Conservation (phyloP, 306 rosid species). For the Echinosophora koreensis region DNA sequence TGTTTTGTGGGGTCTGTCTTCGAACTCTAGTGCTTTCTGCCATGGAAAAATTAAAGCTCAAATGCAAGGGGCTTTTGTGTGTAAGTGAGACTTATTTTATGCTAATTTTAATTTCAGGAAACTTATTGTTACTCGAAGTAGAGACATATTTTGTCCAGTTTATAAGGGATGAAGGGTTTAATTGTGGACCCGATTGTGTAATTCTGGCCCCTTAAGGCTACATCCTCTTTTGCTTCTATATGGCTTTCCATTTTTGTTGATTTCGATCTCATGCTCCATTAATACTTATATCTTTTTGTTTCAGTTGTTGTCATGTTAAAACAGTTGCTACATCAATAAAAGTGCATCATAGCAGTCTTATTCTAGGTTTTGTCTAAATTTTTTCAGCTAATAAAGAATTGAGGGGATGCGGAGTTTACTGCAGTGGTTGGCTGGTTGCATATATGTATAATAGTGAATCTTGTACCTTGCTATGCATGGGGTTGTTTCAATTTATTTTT, state of each 20-base stretch:
- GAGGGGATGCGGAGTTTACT: neutral
- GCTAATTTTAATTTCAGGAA: slow-evolving; percentile 4
- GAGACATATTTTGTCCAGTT: neutral
- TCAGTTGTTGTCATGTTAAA: neutral
- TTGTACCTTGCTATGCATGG: neutral
- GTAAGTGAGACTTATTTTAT: slow-evolving; percentile 54
- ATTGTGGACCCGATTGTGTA: neutral
- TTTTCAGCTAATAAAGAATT: neutral
- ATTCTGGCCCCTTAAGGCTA: neutral
- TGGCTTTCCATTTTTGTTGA: neutral
- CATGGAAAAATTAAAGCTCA: slow-evolving; percentile 65
- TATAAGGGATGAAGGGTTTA: neutral
- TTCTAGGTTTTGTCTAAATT: slow-evolving; percentile 20
- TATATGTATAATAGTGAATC: neutral
- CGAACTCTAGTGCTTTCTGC: slow-evolving; percentile 52
- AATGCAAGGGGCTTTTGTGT: slow-evolving; percentile 64
- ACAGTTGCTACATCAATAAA: neutral
- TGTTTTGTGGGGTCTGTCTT: slow-evolving; percentile 61
- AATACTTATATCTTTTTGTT: neutral
- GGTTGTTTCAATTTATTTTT: neutral
- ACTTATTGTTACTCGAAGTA: neutral
- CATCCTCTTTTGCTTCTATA: slow-evolving; percentile 1
- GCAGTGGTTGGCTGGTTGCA: neutral
- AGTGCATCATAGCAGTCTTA: slow-evolving; percentile 22
- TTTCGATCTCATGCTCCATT: neutral